Conservation (phyloP, 1,284 basidiomycete species). For the Cystobasidium sp. region DNA sequence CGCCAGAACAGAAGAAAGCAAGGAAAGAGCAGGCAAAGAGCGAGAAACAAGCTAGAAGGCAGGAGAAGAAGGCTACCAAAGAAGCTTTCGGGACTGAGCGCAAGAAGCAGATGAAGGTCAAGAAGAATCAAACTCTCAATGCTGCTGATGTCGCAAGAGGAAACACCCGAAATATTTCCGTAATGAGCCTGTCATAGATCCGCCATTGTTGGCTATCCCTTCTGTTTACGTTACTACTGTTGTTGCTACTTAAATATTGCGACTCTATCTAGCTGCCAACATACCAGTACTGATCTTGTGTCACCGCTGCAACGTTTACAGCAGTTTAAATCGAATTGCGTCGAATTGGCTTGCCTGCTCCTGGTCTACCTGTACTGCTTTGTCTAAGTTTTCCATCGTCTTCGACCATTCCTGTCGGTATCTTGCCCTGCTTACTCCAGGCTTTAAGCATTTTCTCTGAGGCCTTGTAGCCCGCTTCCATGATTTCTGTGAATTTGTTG, state of each 20-base stretch:
- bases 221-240: not conserved
- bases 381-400: constrained; percentile 55
- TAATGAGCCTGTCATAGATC: constrained; percentile 7
- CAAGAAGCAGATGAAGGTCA: constrained; percentile 64
- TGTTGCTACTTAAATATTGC: constrained; percentile 6
- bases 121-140: constrained; percentile 16
- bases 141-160: constrained; percentile 41
- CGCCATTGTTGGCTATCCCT: not conserved
- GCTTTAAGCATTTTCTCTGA: constrained; percentile 74
- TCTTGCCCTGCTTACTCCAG: constrained; percentile 77
- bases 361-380: constrained; percentile 22
- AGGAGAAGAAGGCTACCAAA: constrained; percentile 78
- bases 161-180: constrained; percentile 6
- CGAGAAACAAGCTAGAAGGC: constrained; percentile 71
- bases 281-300: not conserved
- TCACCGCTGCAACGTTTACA: not conserved
- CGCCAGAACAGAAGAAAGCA: constrained; percentile 80
- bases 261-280: not conserved
- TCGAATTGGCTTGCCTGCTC: constrained; percentile 27
- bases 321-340: constrained; percentile 39
- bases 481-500: constrained; percentile 62
- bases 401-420: constrained; percentile 72
- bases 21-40: constrained; percentile 87
- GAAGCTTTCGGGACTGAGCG: constrained; percentile 76
- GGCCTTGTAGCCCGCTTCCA: constrained; percentile 78